Conservation (phyloP, 2,329 filamentous ascomycete species). For the Penicillium occitanis region DNA sequence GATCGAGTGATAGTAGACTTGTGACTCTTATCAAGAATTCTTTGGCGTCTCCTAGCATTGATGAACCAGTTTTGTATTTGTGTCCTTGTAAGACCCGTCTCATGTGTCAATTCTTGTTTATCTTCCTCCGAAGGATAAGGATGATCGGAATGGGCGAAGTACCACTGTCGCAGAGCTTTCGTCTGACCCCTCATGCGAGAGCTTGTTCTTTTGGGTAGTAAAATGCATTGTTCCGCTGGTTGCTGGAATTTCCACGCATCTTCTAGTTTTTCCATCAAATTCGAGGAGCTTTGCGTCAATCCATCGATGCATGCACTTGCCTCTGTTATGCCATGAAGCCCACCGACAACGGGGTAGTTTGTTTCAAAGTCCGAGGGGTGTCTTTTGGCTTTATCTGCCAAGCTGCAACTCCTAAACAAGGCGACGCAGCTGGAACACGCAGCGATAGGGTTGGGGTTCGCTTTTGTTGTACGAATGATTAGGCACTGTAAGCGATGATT, state of each 20-base stretch:
- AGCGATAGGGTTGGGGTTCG: constrained; percentile 51
- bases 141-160: constrained; percentile 46
- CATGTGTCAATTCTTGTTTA: constrained; percentile 40
- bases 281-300: neutral
- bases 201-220: constrained; percentile 24
- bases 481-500: constrained; percentile 50
- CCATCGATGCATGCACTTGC: constrained; percentile 18
- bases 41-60: constrained; percentile 52
- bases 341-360: constrained; percentile 48
- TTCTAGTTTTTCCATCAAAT: neutral
- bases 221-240: too few species aligned
- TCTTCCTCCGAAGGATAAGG: constrained; percentile 53
- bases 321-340: constrained; percentile 52
- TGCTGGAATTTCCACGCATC: neutral
- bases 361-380: constrained; percentile 51
- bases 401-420: constrained; percentile 52
- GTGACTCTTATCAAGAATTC: constrained; percentile 32
- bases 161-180: constrained; percentile 50
- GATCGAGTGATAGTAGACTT: constrained; percentile 32
- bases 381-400: constrained; percentile 49
- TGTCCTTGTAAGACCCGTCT: constrained; percentile 49
- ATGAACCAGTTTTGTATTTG: constrained; percentile 55
- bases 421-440: constrained; percentile 55
- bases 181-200: constrained; percentile 26
- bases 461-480: constrained; percentile 48